Percentiles rank a stretch among this genome's conserved stretches.
Conservation (phyloP, 805 yeast species). For the Lipomyces lipofer region DNA sequence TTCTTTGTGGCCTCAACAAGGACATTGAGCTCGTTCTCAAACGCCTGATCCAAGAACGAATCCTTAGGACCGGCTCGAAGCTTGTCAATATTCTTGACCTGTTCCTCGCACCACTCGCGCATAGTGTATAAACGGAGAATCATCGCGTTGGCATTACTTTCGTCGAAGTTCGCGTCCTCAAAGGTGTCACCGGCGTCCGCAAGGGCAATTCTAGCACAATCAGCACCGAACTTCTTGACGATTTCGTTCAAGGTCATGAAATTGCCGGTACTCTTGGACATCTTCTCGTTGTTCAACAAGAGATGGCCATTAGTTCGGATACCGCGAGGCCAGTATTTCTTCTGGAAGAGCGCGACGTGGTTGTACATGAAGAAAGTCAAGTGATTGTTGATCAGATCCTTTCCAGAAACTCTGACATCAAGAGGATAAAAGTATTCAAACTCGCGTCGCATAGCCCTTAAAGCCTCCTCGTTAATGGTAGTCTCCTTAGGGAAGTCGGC, state of each 20-base stretch:
- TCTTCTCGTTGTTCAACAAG: slow-evolving; percentile 91
- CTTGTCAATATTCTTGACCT: slow-evolving; percentile 40
- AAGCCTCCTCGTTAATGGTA: slow-evolving; percentile 64
- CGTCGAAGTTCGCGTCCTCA: slow-evolving; percentile 98
- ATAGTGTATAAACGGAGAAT: slow-evolving; percentile 87
- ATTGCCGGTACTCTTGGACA: slow-evolving; percentile 98
- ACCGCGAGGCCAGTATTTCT: slow-evolving; percentile 89
- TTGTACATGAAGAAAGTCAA: slow-evolving; percentile 92
- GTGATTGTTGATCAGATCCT: slow-evolving; percentile 96
- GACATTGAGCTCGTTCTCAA: slow-evolving; percentile 88
- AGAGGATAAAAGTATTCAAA: slow-evolving; percentile 96
- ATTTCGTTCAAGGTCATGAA: slow-evolving; percentile 86
- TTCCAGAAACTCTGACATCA: slow-evolving; percentile 89
- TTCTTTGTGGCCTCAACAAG: slow-evolving; percentile 73
- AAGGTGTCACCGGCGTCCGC: slow-evolving; percentile 98
- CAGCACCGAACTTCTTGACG: slow-evolving; percentile 91
- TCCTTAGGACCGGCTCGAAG: slow-evolving; percentile 48
- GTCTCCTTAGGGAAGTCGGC: slow-evolving; percentile 54
- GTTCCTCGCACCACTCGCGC: slow-evolving; percentile 94
- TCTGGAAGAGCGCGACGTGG: slow-evolving; percentile 91
- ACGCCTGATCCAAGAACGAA: slow-evolving; percentile 80
- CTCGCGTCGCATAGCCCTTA: slow-evolving; percentile 80
- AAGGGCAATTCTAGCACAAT: slow-evolving; percentile 93
- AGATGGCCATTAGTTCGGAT: slow-evolving; percentile 94
- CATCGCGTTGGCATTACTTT: slow-evolving; percentile 94